Evolutionary conservation across 169 alveolate genomes (phyloP).

Genomic region (Perkinsus chesapeaki): DNA sequence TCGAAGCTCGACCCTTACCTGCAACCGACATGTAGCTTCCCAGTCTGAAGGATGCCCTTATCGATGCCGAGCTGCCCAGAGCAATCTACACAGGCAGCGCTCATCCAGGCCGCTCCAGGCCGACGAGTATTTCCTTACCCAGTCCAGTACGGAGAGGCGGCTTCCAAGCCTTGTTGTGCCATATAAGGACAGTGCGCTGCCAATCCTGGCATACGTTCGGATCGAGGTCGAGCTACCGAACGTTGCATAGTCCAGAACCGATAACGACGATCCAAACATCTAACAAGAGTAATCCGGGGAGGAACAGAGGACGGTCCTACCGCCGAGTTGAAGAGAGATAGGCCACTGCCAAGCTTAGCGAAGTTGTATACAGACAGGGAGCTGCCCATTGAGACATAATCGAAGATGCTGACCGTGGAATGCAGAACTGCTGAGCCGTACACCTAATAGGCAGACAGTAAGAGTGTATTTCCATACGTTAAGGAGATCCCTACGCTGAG

Average conservation of each 20-base stretch:
- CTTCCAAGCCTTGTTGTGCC: neutral
- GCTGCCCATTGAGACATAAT: neutral
- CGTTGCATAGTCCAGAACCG: neutral
- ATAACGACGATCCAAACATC: neutral
- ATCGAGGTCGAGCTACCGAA: neutral
- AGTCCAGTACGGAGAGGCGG: neutral
- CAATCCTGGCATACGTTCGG: neutral
- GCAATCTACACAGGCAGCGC: neutral
- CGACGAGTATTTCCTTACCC: neutral
- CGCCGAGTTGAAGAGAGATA: neutral
- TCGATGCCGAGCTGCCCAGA: neutral
- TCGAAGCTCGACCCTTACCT: neutral
- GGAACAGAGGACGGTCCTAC: neutral
- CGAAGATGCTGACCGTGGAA: neutral
- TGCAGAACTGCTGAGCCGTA: neutral
- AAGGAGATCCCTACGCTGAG: neutral
- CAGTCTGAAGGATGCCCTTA: neutral
- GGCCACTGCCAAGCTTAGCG: neutral
- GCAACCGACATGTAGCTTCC: neutral
- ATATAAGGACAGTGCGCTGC: neutral
- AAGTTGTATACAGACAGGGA: neutral
- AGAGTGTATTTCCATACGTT: neutral
- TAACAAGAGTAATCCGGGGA: neutral
- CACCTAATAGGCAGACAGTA: neutral
- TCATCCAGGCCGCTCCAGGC: no score